A percentile compares a stretch with the other conserved stretches of the same genome.
These are phyloP conservation scores for Mucor piriformis DNA, from an alignment of 371 early-diverging fungal genomes.

Conservation along the genomic window DNA sequence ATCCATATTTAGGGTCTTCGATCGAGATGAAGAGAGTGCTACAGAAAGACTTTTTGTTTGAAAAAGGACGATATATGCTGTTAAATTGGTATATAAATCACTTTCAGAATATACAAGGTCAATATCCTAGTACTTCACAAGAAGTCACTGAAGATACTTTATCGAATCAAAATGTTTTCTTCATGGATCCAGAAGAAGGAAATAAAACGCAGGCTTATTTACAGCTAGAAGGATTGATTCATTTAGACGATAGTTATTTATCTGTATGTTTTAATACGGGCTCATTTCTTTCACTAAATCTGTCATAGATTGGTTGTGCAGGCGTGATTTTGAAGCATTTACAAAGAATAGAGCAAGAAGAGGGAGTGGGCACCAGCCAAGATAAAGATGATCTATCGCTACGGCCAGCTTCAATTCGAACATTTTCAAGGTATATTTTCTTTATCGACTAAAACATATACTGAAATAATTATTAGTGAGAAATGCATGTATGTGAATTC, in stretches of 20 bases:
- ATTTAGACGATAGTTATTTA: conserved; percentile 46
- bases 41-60: conserved; percentile 56
- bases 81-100: conserved; percentile 27
- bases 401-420: conserved; percentile 29
- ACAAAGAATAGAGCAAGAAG: conserved; percentile 26
- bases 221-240: conserved; percentile 55
- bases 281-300: neutral
- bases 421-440: conserved; percentile 28
- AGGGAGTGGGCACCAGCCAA: conserved; percentile 17
- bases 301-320: conserved; percentile 60
- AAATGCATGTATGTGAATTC: conserved; percentile 56
- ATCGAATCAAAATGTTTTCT: neutral
- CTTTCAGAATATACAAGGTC: neutral
- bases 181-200: conserved; percentile 36
- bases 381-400: conserved; percentile 19
- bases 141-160: neutral
- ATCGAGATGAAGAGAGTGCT: conserved; percentile 47
- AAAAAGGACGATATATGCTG: conserved; percentile 43
- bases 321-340: conserved; percentile 64
- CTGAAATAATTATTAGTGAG: conserved; percentile 19
- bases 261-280: conserved; percentile 12
- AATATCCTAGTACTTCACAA: neutral
- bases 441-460: neutral
- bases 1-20: conserved; percentile 18
- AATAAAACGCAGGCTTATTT: conserved; percentile 49